Evolutionary conservation across 129 eudicot genomes (phyloP).

Genomic region (Daucus carota): DH1_v3.0 NC_030388.2:22963001-22963500

Average conservation of each 20-base stretch:
- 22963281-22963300: slow-evolving; percentile 56
- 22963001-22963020: slow-evolving; percentile 68
- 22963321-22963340: slow-evolving; percentile 67
- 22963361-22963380: slow-evolving; percentile 78
- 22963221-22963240: slow-evolving; percentile 76
- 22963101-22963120: slow-evolving; percentile 54
- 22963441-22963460: slow-evolving; percentile 77
- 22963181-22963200: slow-evolving; percentile 57
- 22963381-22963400: slow-evolving; percentile 70
- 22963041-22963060: slow-evolving; percentile 87
- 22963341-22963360: slow-evolving; percentile 88
- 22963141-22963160: slow-evolving; percentile 42
- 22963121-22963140: slow-evolving; percentile 81
- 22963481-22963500: slow-evolving; percentile 69
- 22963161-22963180: slow-evolving; percentile 66
- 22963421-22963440: slow-evolving; percentile 74
- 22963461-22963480: slow-evolving; percentile 73
- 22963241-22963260: slow-evolving; percentile 81
- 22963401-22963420: slow-evolving; percentile 52
- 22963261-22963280: slow-evolving; percentile 57
- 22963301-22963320: slow-evolving; percentile 86
- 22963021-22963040: slow-evolving; percentile 64
- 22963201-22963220: slow-evolving; percentile 81
- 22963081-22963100: slow-evolving; percentile 59
- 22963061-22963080: slow-evolving; percentile 84